These are phyloP conservation scores for Albizia julibrissin DNA, from an alignment of 306 rosid genomes.

Conservation along the genomic window DNA sequence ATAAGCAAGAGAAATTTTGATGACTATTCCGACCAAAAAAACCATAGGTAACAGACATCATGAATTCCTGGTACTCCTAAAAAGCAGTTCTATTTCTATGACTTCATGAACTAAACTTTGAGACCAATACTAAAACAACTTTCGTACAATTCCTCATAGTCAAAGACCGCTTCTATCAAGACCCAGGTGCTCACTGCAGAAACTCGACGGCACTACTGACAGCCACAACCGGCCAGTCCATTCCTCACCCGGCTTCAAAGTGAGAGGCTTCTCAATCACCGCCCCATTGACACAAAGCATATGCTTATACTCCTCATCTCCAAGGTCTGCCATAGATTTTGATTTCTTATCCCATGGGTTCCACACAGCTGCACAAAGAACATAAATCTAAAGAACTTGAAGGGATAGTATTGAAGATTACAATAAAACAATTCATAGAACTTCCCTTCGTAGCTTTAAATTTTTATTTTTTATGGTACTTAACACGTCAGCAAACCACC, in stretches of 20 bases:
- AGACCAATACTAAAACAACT: background rate
- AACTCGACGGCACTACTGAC: slow-evolving; percentile 78
- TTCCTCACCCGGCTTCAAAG: slow-evolving; percentile 89
- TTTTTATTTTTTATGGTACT: background rate
- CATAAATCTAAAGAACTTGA: background rate
- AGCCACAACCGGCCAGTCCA: slow-evolving; percentile 86
- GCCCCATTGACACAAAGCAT: slow-evolving; percentile 95
- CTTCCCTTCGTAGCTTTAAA: background rate
- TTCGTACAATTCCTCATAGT: slow-evolving; percentile 41
- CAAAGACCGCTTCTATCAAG: slow-evolving; percentile 48
- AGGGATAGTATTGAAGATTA: background rate
- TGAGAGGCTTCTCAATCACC: slow-evolving; percentile 73
- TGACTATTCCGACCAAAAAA: slow-evolving; percentile 37
- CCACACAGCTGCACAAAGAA: slow-evolving; percentile 69
- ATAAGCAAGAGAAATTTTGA: slow-evolving; percentile 1
- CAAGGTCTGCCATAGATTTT: slow-evolving; percentile 75
- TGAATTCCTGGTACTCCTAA: slow-evolving; percentile 11
- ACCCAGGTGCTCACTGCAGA: slow-evolving; percentile 67
- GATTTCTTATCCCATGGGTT: slow-evolving; percentile 98
- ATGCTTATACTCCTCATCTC: slow-evolving; percentile 89
- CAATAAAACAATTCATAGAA: background rate
- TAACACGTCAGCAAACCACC: background rate
- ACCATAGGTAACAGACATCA: slow-evolving; percentile 5
- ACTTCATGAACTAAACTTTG: background rate
- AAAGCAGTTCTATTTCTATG: slow-evolving; percentile 21